phyloP scores from a whole-genome alignment of 2,329 filamentous ascomycete genomes.

The Exophiala dermatitidis region DNA sequence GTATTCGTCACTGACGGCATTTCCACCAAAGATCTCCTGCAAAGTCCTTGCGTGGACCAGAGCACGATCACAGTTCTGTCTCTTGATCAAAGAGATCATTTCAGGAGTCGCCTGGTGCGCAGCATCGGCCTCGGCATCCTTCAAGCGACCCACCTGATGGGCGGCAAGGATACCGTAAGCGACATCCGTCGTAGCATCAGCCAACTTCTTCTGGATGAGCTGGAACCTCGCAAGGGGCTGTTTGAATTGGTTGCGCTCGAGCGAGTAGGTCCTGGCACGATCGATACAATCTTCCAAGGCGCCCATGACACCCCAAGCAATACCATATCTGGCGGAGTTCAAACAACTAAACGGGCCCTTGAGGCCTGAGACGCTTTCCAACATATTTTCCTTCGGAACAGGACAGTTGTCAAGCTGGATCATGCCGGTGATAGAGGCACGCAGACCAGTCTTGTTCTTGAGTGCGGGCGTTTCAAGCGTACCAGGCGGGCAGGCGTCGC shows the following conservation, averaged over 20 bases:
- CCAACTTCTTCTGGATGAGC: conserved; percentile 93
- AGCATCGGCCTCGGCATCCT: conserved; percentile 68
- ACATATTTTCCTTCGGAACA: conserved; percentile 85
- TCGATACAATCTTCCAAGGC: conserved; percentile 85
- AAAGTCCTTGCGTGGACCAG: conserved; percentile 71
- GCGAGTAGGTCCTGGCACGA: conserved; percentile 71
- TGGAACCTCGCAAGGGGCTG: conserved; percentile 95
- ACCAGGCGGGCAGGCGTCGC: conserved; percentile 73
- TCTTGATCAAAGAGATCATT: conserved; percentile 95
- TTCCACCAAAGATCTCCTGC: conserved; percentile 94
- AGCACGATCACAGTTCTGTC: conserved; percentile 92
- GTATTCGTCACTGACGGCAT: conserved; percentile 97
- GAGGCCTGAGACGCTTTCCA: conserved; percentile 73
- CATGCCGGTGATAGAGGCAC: conserved; percentile 94
- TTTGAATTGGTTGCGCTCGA: conserved; percentile 89
- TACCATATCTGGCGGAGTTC: conserved; percentile 88
- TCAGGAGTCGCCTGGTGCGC: conserved; percentile 59
- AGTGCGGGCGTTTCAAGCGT: conserved; percentile 85
- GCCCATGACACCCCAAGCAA: conserved; percentile 87
- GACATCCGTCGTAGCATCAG: conserved; percentile 83
- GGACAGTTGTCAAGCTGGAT: conserved; percentile 89
- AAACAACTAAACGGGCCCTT: conserved; percentile 85
- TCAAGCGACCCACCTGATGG: conserved; percentile 82
- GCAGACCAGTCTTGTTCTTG: conserved; percentile 89
- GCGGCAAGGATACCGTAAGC: conserved; percentile 82